These are phyloP conservation scores for Aspergillus indologenus DNA, from an alignment of 495 filamentous ascomycete species.

Conservation along the genomic window DNA sequence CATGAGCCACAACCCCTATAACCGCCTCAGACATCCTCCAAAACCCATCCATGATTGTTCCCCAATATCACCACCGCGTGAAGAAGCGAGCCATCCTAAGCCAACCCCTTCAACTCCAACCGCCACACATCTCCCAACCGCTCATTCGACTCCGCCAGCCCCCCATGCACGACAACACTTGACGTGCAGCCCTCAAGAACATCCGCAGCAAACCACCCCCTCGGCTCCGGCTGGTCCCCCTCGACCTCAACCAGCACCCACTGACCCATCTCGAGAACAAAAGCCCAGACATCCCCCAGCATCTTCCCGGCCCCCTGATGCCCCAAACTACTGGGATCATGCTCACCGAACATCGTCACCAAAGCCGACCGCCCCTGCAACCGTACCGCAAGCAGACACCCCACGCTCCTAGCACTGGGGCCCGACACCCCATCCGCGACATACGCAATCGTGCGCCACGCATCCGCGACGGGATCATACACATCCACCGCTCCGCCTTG, in stretches of 20 bases:
- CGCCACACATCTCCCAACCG: slow-evolving; percentile 14
- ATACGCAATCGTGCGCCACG: slow-evolving; percentile 46
- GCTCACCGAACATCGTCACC: slow-evolving; percentile 67
- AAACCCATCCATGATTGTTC: too few species aligned
- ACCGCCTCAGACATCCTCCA: too few species aligned
- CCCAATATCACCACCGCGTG: too few species aligned
- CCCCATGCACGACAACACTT: slow-evolving; percentile 15
- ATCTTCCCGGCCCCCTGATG: slow-evolving; percentile 68
- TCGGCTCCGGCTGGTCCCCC: slow-evolving; percentile 36
- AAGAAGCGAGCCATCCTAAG: too few species aligned
- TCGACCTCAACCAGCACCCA: slow-evolving; percentile 51
- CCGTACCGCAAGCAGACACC: slow-evolving; percentile 40
- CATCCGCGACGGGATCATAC: slow-evolving; percentile 30
- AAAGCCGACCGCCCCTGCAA: slow-evolving; percentile 56
- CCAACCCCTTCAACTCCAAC: not conserved
- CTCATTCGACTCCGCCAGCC: slow-evolving; percentile 17
- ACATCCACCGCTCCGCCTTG: slow-evolving; percentile 65
- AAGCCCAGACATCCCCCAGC: slow-evolving; percentile 71
- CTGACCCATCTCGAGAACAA: slow-evolving; percentile 54
- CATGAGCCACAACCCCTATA: too few species aligned
- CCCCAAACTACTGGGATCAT: slow-evolving; percentile 56
- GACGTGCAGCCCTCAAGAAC: slow-evolving; percentile 7
- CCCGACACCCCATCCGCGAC: slow-evolving; percentile 43
- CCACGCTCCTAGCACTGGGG: slow-evolving; percentile 43
- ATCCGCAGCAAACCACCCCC: slow-evolving; percentile 49